Evolutionary conservation across 2,329 filamentous ascomycete genomes (phyloP), one percentile per base, ranked within the genome.

Genomic region (Claviceps citrina): DNA sequence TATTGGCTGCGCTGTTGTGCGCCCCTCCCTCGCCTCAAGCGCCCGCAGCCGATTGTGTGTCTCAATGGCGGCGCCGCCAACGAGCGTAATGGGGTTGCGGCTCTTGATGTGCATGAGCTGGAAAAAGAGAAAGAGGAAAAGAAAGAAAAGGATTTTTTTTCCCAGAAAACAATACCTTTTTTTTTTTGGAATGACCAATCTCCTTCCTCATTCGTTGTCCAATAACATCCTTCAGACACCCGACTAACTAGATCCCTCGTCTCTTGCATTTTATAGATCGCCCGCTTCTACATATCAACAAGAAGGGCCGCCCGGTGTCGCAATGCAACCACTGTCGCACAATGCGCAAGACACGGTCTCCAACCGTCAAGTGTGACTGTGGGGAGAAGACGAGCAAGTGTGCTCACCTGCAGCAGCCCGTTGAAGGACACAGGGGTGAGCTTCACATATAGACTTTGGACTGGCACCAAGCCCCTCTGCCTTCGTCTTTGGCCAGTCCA

Each of bases 301-400:
- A 93, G 63, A 96, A 96, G 69, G 89, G 89, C 56, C 83, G 89
- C 47, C 91, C 91, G 46, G 86, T 96, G 52, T 94, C 91, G 53
- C 91, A 98, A 78, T 98, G 91, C 65, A 76, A 85, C 51, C 91
- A 98, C 66, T 98, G 91, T 66, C 89, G 91, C 60, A 77, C 82
- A 50, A 81, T 93, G 71, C 87, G 91, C 67, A 96, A 96, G 72
- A 89, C 85, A 62, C 84, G 91, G 54, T 81, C 87, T 43, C 84
- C 89, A 48, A 91, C 96, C 63, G 76, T 91, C 56, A 93, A 91
- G 63, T 98, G 91, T 66, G 87, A 96, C 63, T 98, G 91, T 63
- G 87, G 85, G 59, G 84, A 93, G 63, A 95, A 93, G 71, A 77
- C 78, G 46, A 81, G 81, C 67, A 75, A 75, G 58, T 79, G 76